A percentile compares a stretch with the other conserved stretches of the same genome.
These are phyloP conservation scores for Oropetium thomaeum DNA, from an alignment of 176 grass and related monocot species.

Conservation along the genomic window DNA sequence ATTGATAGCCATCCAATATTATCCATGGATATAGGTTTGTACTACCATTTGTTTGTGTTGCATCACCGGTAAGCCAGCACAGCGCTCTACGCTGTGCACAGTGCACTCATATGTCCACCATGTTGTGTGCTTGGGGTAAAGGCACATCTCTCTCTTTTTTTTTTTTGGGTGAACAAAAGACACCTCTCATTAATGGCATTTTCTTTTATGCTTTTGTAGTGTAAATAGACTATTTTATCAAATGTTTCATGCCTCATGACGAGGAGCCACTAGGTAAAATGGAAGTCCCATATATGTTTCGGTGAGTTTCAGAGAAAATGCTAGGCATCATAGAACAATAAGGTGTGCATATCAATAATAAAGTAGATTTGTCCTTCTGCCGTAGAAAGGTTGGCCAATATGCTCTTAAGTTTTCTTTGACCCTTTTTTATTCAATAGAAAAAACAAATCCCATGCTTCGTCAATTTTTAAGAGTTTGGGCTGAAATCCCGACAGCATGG, in stretches of 20 bases:
- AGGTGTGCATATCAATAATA: slow-evolving; percentile 2
- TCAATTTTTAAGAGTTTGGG: background rate
- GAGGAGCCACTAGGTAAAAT: background rate
- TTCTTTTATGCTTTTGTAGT: background rate
- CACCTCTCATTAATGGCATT: background rate
- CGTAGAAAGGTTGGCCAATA: background rate
- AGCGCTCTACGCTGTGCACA: too few species aligned
- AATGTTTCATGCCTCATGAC: background rate
- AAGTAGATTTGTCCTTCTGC: background rate
- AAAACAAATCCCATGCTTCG: background rate
- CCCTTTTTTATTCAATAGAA: background rate
- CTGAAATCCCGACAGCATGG: background rate
- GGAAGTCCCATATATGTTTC: background rate
- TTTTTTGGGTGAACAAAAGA: too few species aligned
- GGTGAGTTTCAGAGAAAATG: background rate
- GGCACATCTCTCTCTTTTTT: background rate
- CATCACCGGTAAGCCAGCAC: slow-evolving; percentile 30
- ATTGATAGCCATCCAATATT: background rate
- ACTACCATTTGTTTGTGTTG: background rate
- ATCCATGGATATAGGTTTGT: background rate
- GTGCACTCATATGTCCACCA: slow-evolving; percentile 16
- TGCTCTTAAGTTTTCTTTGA: background rate
- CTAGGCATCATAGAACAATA: slow-evolving; percentile 8
- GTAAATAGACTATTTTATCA: background rate
- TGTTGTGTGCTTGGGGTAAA: background rate